phyloP scores from a whole-genome alignment of 139 green algal species.

The Edaphochlamys debaryana region DNA sequence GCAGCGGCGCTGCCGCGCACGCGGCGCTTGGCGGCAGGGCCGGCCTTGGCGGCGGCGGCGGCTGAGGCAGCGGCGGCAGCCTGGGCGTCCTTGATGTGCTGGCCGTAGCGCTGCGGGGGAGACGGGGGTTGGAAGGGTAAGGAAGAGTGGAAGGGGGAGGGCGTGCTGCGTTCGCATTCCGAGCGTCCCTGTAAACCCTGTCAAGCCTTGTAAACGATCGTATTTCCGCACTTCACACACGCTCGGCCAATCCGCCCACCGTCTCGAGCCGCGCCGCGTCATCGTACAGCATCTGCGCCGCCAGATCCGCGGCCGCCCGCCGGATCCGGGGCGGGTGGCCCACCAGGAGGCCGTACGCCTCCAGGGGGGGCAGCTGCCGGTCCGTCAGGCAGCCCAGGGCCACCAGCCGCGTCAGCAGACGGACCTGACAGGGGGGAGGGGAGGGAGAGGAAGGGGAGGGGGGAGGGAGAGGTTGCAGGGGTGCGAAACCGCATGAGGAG shows the following conservation, averaged over 20 bases:
- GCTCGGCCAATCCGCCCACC: conserved; percentile 7
- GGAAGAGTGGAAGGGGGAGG: no score
- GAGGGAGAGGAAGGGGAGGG: no score
- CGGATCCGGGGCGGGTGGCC: conserved; percentile 62
- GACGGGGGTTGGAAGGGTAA: no score
- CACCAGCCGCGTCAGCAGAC: conserved; percentile 71
- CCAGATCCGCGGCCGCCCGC: conserved; percentile 73
- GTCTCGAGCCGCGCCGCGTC: conserved; percentile 38
- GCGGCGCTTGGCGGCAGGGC: not conserved
- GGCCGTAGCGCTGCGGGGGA: no score
- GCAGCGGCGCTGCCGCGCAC: not conserved
- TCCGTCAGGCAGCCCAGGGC: conserved; percentile 22
- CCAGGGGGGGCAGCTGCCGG: not conserved
- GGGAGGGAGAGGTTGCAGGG: no score
- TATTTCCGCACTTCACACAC: no score
- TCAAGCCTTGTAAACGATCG: no score
- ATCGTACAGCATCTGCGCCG: conserved; percentile 66
- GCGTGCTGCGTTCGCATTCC: no score
- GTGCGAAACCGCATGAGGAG: no score
- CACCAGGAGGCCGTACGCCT: conserved; percentile 67
- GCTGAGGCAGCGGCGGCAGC: conserved; percentile 32
- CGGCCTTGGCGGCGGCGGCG: not conserved
- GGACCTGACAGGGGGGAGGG: conserved; percentile 17
- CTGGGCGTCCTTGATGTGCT: not conserved
- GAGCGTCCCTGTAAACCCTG: no score